These are phyloP conservation scores for Elymus sibiricus DNA, from an alignment of 176 grass and related monocot species.

Conservation along the genomic window DNA sequence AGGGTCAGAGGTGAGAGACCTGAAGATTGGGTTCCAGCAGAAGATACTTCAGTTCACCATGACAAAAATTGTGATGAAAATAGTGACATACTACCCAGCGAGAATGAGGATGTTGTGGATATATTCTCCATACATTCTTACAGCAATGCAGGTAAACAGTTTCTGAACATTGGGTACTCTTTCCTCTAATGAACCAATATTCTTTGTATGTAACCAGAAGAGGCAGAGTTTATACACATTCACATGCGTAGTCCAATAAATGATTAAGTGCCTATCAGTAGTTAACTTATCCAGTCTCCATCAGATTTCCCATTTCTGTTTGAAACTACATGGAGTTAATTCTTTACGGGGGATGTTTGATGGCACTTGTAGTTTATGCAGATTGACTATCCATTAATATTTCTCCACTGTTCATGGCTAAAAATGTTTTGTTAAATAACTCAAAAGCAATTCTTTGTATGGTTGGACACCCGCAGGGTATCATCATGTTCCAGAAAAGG, in stretches of 20 bases:
- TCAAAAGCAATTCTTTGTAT: background rate
- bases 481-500: constrained; percentile 49
- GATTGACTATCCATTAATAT: background rate
- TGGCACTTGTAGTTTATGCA: background rate
- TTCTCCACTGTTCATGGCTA: background rate
- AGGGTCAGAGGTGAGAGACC: constrained; percentile 69
- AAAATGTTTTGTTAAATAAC: background rate
- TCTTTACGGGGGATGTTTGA: background rate
- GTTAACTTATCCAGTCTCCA: background rate
- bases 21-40: constrained; percentile 86
- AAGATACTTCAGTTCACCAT: constrained; percentile 16
- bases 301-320: background rate
- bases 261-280: background rate
- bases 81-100: constrained; percentile 22
- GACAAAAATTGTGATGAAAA: constrained; percentile 19
- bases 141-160: constrained; percentile 22
- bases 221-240: no score
- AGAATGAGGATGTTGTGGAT: constrained; percentile 41
- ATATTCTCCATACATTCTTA: constrained; percentile 52
- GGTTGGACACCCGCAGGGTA: constrained; percentile 32
- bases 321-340: background rate
- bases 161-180: background rate
- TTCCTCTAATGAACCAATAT: background rate
- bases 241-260: background rate
- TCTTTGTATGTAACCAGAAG: background rate